Evolutionary conservation across 2,329 filamentous ascomycete species (phyloP), one percentile per base, ranked within the genome.

Genomic region (Pseudocercospora cruenta): DNA sequence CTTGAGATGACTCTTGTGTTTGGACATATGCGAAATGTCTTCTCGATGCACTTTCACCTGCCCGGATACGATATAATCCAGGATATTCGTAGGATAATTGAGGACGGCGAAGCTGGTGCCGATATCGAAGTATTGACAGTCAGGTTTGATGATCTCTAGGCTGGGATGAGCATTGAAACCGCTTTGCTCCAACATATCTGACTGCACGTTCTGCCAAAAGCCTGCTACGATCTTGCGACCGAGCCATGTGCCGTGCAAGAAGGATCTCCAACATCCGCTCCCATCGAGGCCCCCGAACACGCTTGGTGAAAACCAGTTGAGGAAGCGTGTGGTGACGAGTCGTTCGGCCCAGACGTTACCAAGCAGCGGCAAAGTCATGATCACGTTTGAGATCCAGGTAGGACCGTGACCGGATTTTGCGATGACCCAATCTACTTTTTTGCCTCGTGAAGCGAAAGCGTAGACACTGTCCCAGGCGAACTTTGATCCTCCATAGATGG

Each of bases 341-440:
- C 57, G 49, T 33, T 68, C 66, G 1, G 63, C 66, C 58, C 60
- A 64, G 4, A 68, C 45, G 12, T 24, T 22, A 5, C 67, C 67
- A 3, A 65, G 21, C 2, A 69, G 22, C 2, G 63, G 64, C 16
- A 66, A n/a, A 16, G 31, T 49, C 16, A 54, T 57, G 2, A 54
- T 33, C 51, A 59, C 59, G n/a, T 64, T 62, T 3, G 45, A 10
- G 21, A 68, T 66, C 57, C 62, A 66, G 12, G 62, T 62, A 10
- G 67, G 47, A 16, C 67, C 64, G 45, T 68, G 61, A 5, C 64
- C 67, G 10, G 67, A 64, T 24, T 63, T 66, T 21, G 58, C 51
- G 31, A 68, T 64, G 4, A 64, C 49, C 67, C 63, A 66, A 39
- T 66, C 63, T 28, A 69, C 63, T 28, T 69, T n/a, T 22, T 66